Base-by-base conservation (phyloP, 2,329 filamentous ascomycete species). In the Thelonectria blattea region DNA sequence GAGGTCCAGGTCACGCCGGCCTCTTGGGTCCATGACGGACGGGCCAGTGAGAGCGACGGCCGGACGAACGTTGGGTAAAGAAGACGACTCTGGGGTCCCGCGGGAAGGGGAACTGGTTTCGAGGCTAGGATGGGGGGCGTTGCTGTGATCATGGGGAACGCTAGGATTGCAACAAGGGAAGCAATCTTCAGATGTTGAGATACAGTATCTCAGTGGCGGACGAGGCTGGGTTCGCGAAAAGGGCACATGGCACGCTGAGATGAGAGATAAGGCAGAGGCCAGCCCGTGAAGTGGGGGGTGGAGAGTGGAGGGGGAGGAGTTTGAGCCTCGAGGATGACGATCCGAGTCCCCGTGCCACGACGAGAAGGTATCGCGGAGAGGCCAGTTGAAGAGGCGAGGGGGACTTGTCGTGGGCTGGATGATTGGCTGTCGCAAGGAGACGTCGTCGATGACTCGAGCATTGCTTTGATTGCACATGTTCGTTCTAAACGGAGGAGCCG, bases 21-120 rank as follows among this genome's bases (percentile, higher is more conserved):
- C n/a, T 15, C 42, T 46, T 17, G n/a, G 20, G 22, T 24, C 22
- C 22, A 24, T 30, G 15, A 14, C 15, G 15, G 10, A 15, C 34
- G 32, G 41, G n/a, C 58, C 58, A 61, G 49, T 61, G 18, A 61
- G 49, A 57, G 9, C 15, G 7, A 22, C 14, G 27, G 30, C 15
- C 20, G 39, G 3, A 39, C 54, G 45, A 61, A 61, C 58, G 58
- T 61, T 61, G 54, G n/a, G 43, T 37, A 52, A 14, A 37, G 42
- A 43, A 37, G 49, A 32, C 39, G 48, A 47, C 7, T 42, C 50
- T 58, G 53, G 45, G 58, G 58, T 18, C 37, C n/a, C 34, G 27
- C 42, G 20, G 20, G 22, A 17, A 30, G 20, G 30, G 14, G 37
- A n/a, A 48, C 48, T 41, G 15, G 52, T 48, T 41, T 24, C 34